Conservation (phyloP, 2,329 filamentous ascomycete species). For the Colletotrichum higginsianum region DNA sequence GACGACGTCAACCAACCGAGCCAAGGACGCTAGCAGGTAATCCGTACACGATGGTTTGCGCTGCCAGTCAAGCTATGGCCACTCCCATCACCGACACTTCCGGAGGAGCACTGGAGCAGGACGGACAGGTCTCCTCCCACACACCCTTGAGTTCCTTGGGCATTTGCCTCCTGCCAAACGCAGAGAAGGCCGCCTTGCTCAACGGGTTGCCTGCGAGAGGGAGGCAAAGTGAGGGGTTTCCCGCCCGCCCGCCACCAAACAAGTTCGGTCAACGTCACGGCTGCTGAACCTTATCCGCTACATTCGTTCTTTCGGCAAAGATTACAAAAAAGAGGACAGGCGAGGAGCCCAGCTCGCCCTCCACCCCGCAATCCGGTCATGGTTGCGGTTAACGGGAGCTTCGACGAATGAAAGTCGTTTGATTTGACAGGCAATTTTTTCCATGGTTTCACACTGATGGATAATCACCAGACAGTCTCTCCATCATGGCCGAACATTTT, state of each 20-base stretch:
- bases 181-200: constrained; percentile 12
- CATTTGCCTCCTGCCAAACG: constrained; percentile 2
- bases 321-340: constrained; percentile 1
- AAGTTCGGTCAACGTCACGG: constrained; percentile 22
- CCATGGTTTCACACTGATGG: constrained; percentile 22
- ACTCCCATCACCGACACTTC: constrained; percentile 33
- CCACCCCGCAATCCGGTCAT: constrained; percentile 11
- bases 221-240: constrained; percentile 32
- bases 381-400: constrained; percentile 1
- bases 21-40: constrained; percentile 8
- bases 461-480: constrained; percentile 25
- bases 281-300: neutral
- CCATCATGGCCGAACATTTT: constrained; percentile 15
- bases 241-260: constrained; percentile 28
- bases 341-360: neutral
- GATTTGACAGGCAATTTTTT: constrained; percentile 22
- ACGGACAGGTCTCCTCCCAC: constrained; percentile 2
- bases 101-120: constrained; percentile 12
- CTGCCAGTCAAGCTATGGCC: constrained; percentile 17
- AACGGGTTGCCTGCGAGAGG: constrained; percentile 6
- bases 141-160: constrained; percentile 6
- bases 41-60: constrained; percentile 8
- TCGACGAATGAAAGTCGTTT: constrained; percentile 23
- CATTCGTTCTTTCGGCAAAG: neutral
- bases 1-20: neutral